Evolutionary conservation across 768 basidiomycete species (phyloP).

Genomic region (Leccinum variicolor): DNA sequence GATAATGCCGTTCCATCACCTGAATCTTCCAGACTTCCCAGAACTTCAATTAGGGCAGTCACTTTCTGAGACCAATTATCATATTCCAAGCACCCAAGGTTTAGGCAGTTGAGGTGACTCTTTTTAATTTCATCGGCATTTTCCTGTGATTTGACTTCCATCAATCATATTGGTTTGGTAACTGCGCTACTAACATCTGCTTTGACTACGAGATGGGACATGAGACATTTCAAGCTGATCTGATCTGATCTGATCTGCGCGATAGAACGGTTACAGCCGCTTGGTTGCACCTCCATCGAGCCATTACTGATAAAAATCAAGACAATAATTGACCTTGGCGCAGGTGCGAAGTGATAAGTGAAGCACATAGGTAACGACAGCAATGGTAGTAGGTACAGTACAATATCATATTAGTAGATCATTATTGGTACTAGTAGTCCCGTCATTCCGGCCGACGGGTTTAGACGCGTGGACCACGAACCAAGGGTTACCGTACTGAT

Average conservation of each 20-base stretch:
- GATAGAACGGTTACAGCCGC: background rate
- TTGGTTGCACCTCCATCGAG: too few species aligned
- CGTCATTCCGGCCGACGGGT: too few species aligned
- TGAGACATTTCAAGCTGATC: background rate
- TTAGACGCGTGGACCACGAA: too few species aligned
- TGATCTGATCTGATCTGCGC: background rate
- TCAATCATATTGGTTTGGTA: background rate
- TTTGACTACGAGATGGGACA: background rate
- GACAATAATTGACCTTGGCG: too few species aligned
- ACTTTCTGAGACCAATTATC: too few species aligned
- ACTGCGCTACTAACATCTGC: background rate
- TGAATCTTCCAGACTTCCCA: background rate
- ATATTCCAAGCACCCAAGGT: background rate
- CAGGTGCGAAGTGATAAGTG: background rate
- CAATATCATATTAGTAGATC: too few species aligned
- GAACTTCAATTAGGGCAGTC: background rate
- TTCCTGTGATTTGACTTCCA: background rate
- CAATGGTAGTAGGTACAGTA: background rate
- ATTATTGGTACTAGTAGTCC: too few species aligned
- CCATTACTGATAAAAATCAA: too few species aligned
- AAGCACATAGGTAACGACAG: background rate
- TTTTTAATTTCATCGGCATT: background rate
- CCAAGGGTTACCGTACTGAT: too few species aligned
- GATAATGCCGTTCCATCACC: background rate
- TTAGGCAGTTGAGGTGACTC: background rate